A percentile compares a stretch with the other conserved stretches of the same genome.
Conservation (phyloP, 1,284 basidiomycete genomes). For the Ceratobasidium sp. region DNA sequence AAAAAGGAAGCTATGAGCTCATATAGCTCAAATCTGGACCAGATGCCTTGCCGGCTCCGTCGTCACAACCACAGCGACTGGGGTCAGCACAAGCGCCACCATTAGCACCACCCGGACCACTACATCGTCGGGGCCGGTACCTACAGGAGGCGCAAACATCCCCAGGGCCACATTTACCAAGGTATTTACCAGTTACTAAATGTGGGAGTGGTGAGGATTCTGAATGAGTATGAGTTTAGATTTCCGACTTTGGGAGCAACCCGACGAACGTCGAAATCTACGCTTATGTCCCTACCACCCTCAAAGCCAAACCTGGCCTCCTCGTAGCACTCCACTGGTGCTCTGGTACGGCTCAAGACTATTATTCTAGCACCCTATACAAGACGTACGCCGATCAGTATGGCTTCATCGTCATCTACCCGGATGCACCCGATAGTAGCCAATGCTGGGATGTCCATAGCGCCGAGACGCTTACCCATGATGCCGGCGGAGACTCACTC, state of each 20-base stretch:
- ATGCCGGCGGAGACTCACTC: constrained; percentile 61
- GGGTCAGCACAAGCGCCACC: no score
- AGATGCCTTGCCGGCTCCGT: constrained; percentile 9
- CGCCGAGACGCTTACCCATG: constrained; percentile 59
- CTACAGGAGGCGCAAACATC: constrained; percentile 1
- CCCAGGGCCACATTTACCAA: constrained; percentile 20
- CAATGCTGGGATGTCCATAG: constrained; percentile 64
- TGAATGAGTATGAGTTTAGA: constrained; percentile 2
- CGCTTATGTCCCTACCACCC: constrained; percentile 56
- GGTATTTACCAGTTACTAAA: not conserved
- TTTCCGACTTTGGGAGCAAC: constrained; percentile 55
- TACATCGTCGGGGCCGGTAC: not conserved
- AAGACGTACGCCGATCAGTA: constrained; percentile 56
- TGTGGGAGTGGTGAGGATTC: no score
- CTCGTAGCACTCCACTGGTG: constrained; percentile 63
- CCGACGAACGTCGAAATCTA: constrained; percentile 54
- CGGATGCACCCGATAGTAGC: constrained; percentile 49
- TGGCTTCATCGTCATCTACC: constrained; percentile 58
- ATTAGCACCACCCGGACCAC: no score
- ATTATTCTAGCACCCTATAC: constrained; percentile 58
- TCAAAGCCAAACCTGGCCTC: constrained; percentile 54
- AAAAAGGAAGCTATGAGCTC: not conserved
- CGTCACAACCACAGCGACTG: constrained; percentile 1
- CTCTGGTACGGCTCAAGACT: constrained; percentile 59
- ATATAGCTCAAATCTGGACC: not conserved